Percentiles rank a stretch among this genome's conserved stretches.
phyloP scores from a whole-genome alignment of 805 yeast species.

The Huiozyma naganishii region DNA sequence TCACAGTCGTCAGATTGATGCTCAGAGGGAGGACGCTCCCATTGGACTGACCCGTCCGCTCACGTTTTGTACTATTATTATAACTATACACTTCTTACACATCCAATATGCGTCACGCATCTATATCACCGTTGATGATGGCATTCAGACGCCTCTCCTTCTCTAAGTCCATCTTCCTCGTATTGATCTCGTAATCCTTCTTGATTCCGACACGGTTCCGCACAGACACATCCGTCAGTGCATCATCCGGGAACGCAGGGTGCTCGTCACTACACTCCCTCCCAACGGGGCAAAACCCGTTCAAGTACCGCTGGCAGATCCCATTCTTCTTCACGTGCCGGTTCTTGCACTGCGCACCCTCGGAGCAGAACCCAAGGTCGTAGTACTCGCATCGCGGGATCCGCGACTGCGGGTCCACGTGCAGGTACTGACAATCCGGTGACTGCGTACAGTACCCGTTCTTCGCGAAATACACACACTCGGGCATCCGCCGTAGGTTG shows the following conservation, averaged over 20 bases:
- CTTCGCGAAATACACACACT: conserved; percentile 78
- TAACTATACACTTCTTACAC: too few species aligned
- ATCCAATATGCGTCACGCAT: too few species aligned
- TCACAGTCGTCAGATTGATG: too few species aligned
- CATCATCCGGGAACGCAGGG: conserved; percentile 45
- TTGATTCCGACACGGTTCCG: conserved; percentile 22
- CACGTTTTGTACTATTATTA: too few species aligned
- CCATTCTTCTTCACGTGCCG: conserved; percentile 62
- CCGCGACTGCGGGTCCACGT: conserved; percentile 78
- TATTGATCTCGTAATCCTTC: conserved; percentile 26
- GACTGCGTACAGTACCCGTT: conserved; percentile 80
- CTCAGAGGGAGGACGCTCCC: too few species aligned
- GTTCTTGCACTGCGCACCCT: conserved; percentile 76
- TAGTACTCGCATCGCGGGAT: conserved; percentile 84
- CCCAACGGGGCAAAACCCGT: conserved; percentile 93
- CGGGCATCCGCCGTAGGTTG: conserved; percentile 91
- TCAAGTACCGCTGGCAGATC: conserved; percentile 67
- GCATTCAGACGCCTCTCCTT: conserved; percentile 28
- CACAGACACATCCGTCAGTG: conserved; percentile 29
- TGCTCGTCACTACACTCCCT: conserved; percentile 53
- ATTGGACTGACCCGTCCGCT: too few species aligned
- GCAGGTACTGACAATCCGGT: conserved; percentile 88
- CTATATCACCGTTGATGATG: conserved; percentile 20
- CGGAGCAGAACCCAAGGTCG: conserved; percentile 81
- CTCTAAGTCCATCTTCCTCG: conserved; percentile 26